Base-by-base conservation (phyloP, 1,284 basidiomycete genomes). In the Xerocomus amazonicus region DNA sequence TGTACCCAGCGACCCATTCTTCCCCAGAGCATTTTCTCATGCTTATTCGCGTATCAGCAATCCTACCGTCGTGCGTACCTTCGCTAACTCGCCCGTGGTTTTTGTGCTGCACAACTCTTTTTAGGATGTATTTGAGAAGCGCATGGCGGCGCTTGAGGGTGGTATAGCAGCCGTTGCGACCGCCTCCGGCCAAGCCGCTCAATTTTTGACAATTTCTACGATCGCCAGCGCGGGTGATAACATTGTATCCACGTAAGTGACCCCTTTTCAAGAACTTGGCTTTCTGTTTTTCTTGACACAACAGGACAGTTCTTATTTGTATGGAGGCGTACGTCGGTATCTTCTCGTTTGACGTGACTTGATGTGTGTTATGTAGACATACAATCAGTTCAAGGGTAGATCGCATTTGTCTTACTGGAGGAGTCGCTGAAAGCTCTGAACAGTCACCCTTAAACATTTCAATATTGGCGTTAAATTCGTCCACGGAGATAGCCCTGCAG, bases 331-430 rank as follows among this genome's bases (percentile, higher is more conserved):
- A 54, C 61, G 79, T 67, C 14, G 6, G 8, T 2, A 3, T 32
- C 2, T 16, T 36, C 17, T 8, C 17, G 12, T 8, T 3, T 4
- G 8, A 8, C 10, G 16, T 4, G 9, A 9, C 3, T 27, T n/a
- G n/a, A 28, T 45, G 4, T 4, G n/a, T n/a, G 3, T 27, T 31
- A 14, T 17, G 27, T 48, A 80, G 79, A 91, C 88, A 9, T 92
- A 87, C 73, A 94, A 93, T 61, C 91, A 92, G 63, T 84, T 93
- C 74, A 92, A 92, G 75, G 83, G 84, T 80, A 43, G 10, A 59
- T 58, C 31, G 19, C 14, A 3, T 33, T 9, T 13, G 17, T n/a
- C 14, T 10, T 9, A 8, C 43, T 9, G n/a, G 23, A 4, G 8
- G n/a, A 26, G 4, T 28, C 7, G 19, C 28, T 56, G 37, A 47